Percentiles rank a stretch among this genome's conserved stretches.
Evolutionary conservation across 345 rosid species (phyloP).

Genomic region (Melaleuca quinquenervia): DNA sequence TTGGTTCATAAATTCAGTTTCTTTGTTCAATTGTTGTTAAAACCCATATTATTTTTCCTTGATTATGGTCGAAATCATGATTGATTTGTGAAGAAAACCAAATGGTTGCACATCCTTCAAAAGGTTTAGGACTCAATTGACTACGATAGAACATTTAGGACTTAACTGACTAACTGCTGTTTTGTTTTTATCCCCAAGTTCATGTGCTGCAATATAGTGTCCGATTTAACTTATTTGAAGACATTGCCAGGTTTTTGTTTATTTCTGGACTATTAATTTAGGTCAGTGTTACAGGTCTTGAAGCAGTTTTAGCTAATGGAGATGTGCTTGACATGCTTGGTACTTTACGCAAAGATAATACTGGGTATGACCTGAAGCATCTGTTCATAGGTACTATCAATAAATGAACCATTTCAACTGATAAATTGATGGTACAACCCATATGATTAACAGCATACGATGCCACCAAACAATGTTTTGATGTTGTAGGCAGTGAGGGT

Average conservation of each 20-base stretch:
- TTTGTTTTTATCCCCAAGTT: neutral
- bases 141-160: neutral
- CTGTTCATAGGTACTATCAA: slow-evolving; percentile 62
- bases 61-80: neutral
- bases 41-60: neutral
- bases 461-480: neutral
- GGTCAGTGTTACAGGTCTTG: slow-evolving; percentile 44
- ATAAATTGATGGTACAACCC: neutral
- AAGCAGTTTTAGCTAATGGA: slow-evolving; percentile 87
- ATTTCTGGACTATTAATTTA: neutral
- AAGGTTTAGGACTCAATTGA: neutral
- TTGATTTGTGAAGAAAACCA: neutral
- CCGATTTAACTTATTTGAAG: neutral
- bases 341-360: slow-evolving; percentile 88
- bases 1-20: neutral
- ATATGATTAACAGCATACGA: neutral
- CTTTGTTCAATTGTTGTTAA: neutral
- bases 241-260: neutral
- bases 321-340: slow-evolving; percentile 91
- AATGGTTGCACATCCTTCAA: neutral
- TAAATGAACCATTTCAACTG: neutral
- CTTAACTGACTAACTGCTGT: neutral
- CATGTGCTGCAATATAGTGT: neutral
- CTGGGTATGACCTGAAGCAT: slow-evolving; percentile 95
- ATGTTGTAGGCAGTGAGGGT: slow-evolving; percentile 78